A percentile compares a stretch with the other conserved stretches of the same genome.
phyloP scores from a whole-genome alignment of 305 asterid genomes.

The Ajuga reptans region DNA sequence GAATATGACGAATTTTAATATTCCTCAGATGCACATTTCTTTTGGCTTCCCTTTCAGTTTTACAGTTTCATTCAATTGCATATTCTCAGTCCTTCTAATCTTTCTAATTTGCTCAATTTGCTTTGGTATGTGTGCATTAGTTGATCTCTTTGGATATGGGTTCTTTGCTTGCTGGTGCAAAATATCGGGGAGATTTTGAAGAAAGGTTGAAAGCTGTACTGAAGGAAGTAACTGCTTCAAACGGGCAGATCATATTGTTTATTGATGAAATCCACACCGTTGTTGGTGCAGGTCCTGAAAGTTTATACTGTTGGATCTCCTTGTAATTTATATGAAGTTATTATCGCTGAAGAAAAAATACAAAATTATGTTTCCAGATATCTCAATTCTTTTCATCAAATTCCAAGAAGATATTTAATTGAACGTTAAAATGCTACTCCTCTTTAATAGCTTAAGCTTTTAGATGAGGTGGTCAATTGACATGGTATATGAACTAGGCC shows the following conservation, averaged over 20 bases:
- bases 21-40: background rate
- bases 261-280: conserved; percentile 79
- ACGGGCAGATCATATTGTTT: conserved; percentile 67
- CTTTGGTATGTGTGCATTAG: conserved; percentile 29
- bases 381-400: no score
- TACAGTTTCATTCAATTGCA: conserved; percentile 9
- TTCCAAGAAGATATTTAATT: background rate
- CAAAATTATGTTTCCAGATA: no score
- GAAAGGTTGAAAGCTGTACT: conserved; percentile 70
- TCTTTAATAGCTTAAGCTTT: background rate
- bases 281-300: conserved; percentile 66
- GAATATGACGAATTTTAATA: background rate
- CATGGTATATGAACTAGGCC: background rate
- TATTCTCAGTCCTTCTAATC: background rate
- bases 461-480: background rate
- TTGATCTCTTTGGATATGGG: conserved; percentile 77
- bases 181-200: conserved; percentile 74
- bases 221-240: conserved; percentile 68
- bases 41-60: background rate
- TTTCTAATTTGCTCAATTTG: conserved; percentile 16
- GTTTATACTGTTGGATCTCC: background rate
- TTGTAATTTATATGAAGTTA: background rate
- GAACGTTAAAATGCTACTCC: background rate
- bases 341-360: background rate
- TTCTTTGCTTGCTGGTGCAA: conserved; percentile 74